These are phyloP conservation scores for Persicaria tinctoria DNA, from an alignment of 148 eudicot genomes.

Conservation along the genomic window DNA sequence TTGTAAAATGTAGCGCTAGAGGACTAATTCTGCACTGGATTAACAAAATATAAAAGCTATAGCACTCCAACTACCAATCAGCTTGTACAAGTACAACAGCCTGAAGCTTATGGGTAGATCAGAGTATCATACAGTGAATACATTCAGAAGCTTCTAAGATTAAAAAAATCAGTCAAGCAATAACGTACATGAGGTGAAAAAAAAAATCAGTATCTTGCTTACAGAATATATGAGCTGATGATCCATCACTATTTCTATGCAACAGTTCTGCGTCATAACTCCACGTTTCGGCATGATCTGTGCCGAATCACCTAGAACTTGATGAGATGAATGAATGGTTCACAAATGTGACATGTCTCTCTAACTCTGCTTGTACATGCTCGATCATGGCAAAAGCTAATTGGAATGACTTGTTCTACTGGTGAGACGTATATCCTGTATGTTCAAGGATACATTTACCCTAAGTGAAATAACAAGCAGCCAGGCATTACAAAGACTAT, in stretches of 20 bases:
- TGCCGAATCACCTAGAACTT: conserved; percentile 8
- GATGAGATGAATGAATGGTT: conserved; percentile 2
- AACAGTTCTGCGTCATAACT: neutral
- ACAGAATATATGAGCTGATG: neutral
- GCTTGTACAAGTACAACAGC: neutral
- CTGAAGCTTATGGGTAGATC: conserved; percentile 2
- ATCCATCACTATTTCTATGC: neutral
- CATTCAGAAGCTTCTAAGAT: neutral
- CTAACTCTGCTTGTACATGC: conserved; percentile 7
- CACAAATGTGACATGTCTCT: neutral
- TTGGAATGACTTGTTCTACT: neutral
- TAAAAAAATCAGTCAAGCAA: conserved; percentile 8
- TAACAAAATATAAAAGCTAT: conserved; percentile 1
- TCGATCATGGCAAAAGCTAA: neutral
- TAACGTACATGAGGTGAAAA: neutral
- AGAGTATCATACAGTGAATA: conserved; percentile 7
- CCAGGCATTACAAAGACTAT: conserved; percentile 7
- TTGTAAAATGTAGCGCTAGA: neutral
- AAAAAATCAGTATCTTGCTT: conserved; percentile 1
- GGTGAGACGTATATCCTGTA: neutral
- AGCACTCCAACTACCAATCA: neutral
- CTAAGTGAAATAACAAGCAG: neutral
- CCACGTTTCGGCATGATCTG: neutral
- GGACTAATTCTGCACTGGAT: neutral
- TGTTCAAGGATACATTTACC: too few relatives aligned